phyloP scores from a whole-genome alignment of 2,329 filamentous ascomycete species.

The Penicillium verrucosum region DNA sequence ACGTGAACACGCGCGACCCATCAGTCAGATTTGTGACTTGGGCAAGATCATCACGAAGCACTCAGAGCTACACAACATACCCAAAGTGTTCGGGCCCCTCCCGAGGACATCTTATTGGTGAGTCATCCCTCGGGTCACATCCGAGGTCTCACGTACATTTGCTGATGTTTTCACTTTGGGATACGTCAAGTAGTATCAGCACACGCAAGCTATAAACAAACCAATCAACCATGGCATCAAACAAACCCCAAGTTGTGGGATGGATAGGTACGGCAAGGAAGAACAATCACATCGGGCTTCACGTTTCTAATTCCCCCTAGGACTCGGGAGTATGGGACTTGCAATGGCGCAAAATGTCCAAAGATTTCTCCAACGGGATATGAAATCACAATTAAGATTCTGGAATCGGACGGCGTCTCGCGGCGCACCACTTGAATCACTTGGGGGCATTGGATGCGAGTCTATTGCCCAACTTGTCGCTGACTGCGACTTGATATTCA shows the following conservation, averaged over 20 bases:
- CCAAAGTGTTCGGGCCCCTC: too few species aligned
- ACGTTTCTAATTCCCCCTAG: background rate
- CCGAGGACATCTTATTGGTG: background rate
- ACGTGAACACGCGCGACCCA: background rate
- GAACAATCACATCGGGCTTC: background rate
- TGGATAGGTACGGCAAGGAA: conserved; percentile 8
- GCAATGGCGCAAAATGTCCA: conserved; percentile 14
- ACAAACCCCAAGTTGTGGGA: background rate
- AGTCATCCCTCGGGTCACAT: conserved; percentile 6
- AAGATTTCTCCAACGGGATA: background rate
- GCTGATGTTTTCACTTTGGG: background rate
- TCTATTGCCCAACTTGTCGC: conserved; percentile 6
- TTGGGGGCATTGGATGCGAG: conserved; percentile 5
- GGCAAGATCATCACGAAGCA: too few species aligned
- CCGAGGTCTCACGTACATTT: background rate
- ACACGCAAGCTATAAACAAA: background rate
- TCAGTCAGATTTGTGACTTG: too few species aligned
- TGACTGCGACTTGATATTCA: conserved; percentile 10
- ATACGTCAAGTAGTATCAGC: background rate
- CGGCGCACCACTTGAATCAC: background rate
- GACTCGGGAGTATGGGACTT: conserved; percentile 14
- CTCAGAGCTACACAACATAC: too few species aligned
- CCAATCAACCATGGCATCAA: background rate
- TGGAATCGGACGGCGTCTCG: conserved; percentile 13
- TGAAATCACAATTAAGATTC: background rate